Evolutionary conservation across 768 basidiomycete genomes (phyloP), one percentile per base, ranked within the genome.

Genomic region (Tricholoma sp.): DNA sequence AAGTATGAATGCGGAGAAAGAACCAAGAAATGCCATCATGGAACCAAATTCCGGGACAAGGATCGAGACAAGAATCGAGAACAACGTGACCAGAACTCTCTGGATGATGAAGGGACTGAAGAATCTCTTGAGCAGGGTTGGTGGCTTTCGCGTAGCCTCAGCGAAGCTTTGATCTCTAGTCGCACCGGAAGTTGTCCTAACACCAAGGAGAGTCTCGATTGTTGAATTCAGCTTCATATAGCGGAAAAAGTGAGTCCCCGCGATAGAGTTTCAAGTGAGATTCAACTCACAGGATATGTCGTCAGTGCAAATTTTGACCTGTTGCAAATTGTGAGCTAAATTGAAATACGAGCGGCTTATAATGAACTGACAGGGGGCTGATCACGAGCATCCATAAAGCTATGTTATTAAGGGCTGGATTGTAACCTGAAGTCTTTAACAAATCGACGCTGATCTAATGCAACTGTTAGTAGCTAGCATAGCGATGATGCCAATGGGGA

Each of bases 251-350:
- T 11, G 37, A 53, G 29, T 39, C 37, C 5, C 15, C 18, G 24
- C 44, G 37, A 11, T 20, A 54, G 17, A 37, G 20, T 33, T 17
- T 33, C 37, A 28, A 28, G 29, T 37, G 51, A 48, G 24, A 45
- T 45, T 15, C 45, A 49, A 71, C 88, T 57, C 64, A 89, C 89
- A 13, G 91, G 94, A 66, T 91, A 79, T 1, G 86, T 88, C 45
- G 84, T 83, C 45, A 98, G 74, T 9, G 92, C 90, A 67, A 91
- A 97, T 70, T 98, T 98, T 1, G 93, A 85, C 60, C 89, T 91
- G 60, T 18, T 34, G 11, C 1, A 52, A 69, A 63, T 50, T 66
- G 63, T 47, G 33, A 50, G 56, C 48, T 54, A 32, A 17, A 24
- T 50, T 1, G 47, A 36, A 33, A 50, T 17, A 41, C 5, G 28